Evolutionary conservation across 1,284 basidiomycete genomes (phyloP).

Genomic region (Heterobasidion occidentale): DNA sequence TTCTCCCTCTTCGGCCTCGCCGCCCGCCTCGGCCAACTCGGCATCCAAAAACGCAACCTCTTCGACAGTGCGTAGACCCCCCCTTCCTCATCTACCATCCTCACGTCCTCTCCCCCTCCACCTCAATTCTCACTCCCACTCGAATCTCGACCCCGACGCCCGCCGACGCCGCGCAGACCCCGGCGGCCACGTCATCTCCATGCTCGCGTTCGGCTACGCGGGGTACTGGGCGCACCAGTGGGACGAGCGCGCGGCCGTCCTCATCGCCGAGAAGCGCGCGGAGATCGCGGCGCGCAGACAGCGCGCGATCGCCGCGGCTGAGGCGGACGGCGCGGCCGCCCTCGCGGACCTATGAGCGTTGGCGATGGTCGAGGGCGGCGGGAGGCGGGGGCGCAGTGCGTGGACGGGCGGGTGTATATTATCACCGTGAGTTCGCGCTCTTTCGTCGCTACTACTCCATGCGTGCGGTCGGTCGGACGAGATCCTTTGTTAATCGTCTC

Average conservation of each 20-base stretch:
- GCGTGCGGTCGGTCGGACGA: no score
- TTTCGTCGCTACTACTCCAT: no score
- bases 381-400: no score
- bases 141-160: neutral
- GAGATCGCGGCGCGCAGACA: conserved; percentile 45
- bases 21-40: conserved; percentile 73
- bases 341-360: neutral
- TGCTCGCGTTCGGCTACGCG: conserved; percentile 55
- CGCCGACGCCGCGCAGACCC: conserved; percentile 36
- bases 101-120: neutral
- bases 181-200: conserved; percentile 55
- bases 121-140: neutral
- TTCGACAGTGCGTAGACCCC: conserved; percentile 49
- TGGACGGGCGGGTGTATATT: no score
- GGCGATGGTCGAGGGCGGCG: no score
- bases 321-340: conserved; percentile 4
- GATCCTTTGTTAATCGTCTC: no score
- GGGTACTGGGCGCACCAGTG: conserved; percentile 66
- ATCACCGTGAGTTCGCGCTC: no score
- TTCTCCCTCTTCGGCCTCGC: conserved; percentile 76
- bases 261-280: conserved; percentile 53
- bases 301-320: conserved; percentile 14
- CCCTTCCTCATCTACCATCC: no score
- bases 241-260: conserved; percentile 49
- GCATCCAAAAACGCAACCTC: conserved; percentile 65